Evolutionary conservation across 2,329 filamentous ascomycete species (phyloP), one percentile per base, ranked within the genome.

Genomic region (Rhynchosporium graminicola): DNA sequence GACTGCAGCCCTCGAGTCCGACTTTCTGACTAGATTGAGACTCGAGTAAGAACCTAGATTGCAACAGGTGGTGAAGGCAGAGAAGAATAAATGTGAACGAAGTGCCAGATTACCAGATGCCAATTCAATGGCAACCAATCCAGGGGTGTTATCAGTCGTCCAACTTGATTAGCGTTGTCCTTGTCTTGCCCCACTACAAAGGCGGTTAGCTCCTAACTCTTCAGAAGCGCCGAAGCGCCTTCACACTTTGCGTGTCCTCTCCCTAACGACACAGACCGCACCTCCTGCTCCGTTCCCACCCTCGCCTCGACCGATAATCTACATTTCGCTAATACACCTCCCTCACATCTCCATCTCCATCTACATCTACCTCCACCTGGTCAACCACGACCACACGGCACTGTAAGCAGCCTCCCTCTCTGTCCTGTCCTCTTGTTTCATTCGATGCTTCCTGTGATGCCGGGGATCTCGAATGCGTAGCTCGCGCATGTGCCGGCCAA

Each of bases 301-400:
- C 43, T 46, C 20, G 20, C 7, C 65, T 67, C 67, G 20, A 69
- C 66, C 67, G 65, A 70, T 64, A 63, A 67, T 68, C 66, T 65
- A 57, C 65, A 65, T 63, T 66, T 71, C 68, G 69, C 70, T 71
- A 72, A 72, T 70, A 70, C 62, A 65, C 61, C 65, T 20, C 20
- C 20, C 20, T 20, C 20, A 20, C 20, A 20, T 20, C 62, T 65
- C 2, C 33, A 36, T 36, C 33, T 10, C 33, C 33, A 36, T 36
- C 33, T 36, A 5, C 61, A 66, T 68, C 65, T 61, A 71, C 69
- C 71, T 73, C 69, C 67, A 68, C 65, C 63, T 59, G 71, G 68
- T 70, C 69, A 67, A 67, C 65, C 52, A 67, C 62, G 69, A 70
- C 68, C 66, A 63, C 48, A 62, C 61, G 58, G 60, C 64, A 69